Evolutionary conservation across 192 early-diverging fungal species (phyloP), one percentile per base, ranked within the genome.

Genomic region (Obelidium mucronatum): DNA sequence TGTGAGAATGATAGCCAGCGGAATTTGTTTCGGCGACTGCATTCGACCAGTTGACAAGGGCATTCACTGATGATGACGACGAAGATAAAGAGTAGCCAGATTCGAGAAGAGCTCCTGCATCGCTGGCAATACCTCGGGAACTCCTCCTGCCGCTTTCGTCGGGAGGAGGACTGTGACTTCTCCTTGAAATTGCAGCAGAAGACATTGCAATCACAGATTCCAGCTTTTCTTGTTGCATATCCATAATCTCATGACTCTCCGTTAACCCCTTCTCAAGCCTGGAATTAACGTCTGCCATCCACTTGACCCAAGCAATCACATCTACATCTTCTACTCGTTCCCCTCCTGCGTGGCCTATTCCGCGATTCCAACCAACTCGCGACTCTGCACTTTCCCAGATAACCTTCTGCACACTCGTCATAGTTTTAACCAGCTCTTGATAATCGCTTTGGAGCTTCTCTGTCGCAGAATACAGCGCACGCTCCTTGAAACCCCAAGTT

Each of bases 221-320:
- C 48, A 79, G 48, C 65, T 70, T 74, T 42, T 79, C 73, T 48
- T 79, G 78, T 65, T 79, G 78, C 28, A 70, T 19, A 42, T 79
- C 78, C 33, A 79, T n/a, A 3, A 79, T 36, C 15, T 40, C n/a
- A 59, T 79, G 72, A 13, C 73, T 66, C 31, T 75, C 64, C 30
- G 24, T 62, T 3, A 79, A 65, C 8, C 67, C 67, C 3, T 24
- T 5, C 39, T 40, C 39, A 31, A 68, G 37, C 42, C 34, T 40
- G 6, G 15, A 3, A 5, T 59, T 2, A 28, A 64, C 71, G 5
- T 68, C 65, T 5, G 28, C 30, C 71, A 79, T 79, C 56, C 68
- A 60, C 8, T 48, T 30, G 11, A 67, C 65, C 78, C 78, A 79
- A 13, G 26, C 34, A 34, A 67, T 22, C 4, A 79, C 39, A 58